Evolutionary conservation across 805 yeast genomes (phyloP), one percentile per base, ranked within the genome.

Genomic region (Ogataea siamensis): DNA sequence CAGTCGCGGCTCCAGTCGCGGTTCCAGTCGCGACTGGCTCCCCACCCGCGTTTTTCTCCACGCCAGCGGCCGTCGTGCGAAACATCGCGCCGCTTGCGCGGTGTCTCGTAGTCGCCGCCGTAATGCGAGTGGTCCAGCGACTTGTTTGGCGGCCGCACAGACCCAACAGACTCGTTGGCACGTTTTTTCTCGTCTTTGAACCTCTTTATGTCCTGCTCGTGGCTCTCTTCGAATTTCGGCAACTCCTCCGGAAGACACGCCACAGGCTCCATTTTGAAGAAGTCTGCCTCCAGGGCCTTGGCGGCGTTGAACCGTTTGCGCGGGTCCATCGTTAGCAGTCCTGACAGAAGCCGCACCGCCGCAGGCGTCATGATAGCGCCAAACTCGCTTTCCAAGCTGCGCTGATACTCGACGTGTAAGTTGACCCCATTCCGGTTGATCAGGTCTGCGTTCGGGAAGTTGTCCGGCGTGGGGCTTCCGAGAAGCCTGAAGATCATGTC

Each of bases 151-250:
- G 51, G 49, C 5, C 40, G 32, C 7, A 25, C 14, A 5, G 28
- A 39, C 10, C 24, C 32, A 2, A 33, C 14, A 4, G 34, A 24
- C 5, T 27, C 45, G 7, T 34, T 22, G 2, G 29, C 31, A 20
- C 45, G 41, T 16, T 40, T 34, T 27, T 34, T 47, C 42, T 59
- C 73, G 55, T 66, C 66, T 58, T 70, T 71, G 63, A 73, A 70
- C 46, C 77, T 68, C 45, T 77, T 76, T 32, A 76, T 76, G 60
- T 87, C 96, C 17, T 88, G 74, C 60, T 91, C 98, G 58, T 93
- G 97, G 45, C 95, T 78, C 46, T 89, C 95, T 48, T 83, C 89
- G 48, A 83, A 83, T 19, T 71, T 72, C 3, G 87, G 83, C 16
- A 88, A 63, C 13, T 73, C 74, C 5, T 54, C 53, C 0, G 79